Conservation (phyloP, 345 rosid species). For the Geranium rotundifolium region DNA sequence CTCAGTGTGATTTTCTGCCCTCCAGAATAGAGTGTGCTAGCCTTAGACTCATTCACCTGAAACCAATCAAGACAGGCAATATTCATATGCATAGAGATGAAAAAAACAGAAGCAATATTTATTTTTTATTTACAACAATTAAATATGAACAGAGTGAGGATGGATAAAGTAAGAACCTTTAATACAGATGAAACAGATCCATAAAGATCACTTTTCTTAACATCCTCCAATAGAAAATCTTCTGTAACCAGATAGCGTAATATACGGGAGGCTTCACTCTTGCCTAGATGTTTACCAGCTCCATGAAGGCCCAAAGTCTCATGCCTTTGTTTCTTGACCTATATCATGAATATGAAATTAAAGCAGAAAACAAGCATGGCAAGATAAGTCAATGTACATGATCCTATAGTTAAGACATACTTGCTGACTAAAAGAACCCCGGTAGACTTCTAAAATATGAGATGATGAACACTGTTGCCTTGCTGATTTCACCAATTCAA, state of each 20-base stretch:
- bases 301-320: constrained; percentile 78
- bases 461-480: constrained; percentile 77
- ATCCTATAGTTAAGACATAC: constrained; percentile 28
- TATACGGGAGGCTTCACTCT: constrained; percentile 80
- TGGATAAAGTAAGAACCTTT: constrained; percentile 39
- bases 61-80: constrained; percentile 7
- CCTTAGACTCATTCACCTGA: constrained; percentile 75
- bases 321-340: constrained; percentile 87
- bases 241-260: constrained; percentile 76
- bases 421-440: constrained; percentile 82
- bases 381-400: not conserved
- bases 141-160: not conserved
- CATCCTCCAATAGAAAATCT: constrained; percentile 76
- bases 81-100: not conserved
- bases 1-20: constrained; percentile 49
- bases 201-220: constrained; percentile 88
- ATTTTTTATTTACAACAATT: not conserved
- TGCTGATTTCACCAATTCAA: constrained; percentile 73
- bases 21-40: constrained; percentile 37
- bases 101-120: not conserved
- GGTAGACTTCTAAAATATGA: constrained; percentile 81
- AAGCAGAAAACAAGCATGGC: constrained; percentile 7
- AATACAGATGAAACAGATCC: constrained; percentile 85
- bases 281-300: constrained; percentile 74
- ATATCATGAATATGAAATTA: constrained; percentile 9